Conservation (phyloP, 192 early-diverging fungal species). For the Gaertneriomyces sp. region DNA sequence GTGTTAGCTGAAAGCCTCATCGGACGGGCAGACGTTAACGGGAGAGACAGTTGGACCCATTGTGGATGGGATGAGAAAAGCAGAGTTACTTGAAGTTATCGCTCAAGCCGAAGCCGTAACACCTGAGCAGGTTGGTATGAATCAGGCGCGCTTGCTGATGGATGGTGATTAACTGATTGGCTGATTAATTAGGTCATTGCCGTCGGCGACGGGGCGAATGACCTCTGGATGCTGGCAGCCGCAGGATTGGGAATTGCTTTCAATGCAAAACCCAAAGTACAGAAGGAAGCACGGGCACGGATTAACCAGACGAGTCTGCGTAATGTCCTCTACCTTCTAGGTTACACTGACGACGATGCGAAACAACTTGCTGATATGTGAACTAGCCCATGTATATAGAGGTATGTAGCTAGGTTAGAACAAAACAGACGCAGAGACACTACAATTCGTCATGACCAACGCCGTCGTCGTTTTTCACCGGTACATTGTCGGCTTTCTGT, state of each 20-base stretch:
- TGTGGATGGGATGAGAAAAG: slow-evolving; percentile 89
- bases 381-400: neutral
- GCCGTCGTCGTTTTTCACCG: neutral
- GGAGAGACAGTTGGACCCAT: slow-evolving; percentile 87
- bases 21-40: slow-evolving; percentile 77
- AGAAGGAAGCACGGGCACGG: slow-evolving; percentile 78
- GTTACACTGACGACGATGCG: slow-evolving; percentile 54
- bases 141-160: neutral
- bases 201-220: slow-evolving; percentile 97
- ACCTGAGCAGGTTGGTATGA: slow-evolving; percentile 62
- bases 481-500: slow-evolving; percentile 3
- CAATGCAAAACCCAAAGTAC: slow-evolving; percentile 97
- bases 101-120: slow-evolving; percentile 86
- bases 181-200: slow-evolving; percentile 69
- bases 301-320: slow-evolving; percentile 94
- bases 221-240: slow-evolving; percentile 89
- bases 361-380: slow-evolving; percentile 22
- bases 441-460: slow-evolving; percentile 1
- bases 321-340: slow-evolving; percentile 84
- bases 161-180: neutral
- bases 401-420: too few species aligned
- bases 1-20: slow-evolving; percentile 72
- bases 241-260: slow-evolving; percentile 96
- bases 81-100: slow-evolving; percentile 92
- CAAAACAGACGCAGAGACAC: too few species aligned